Evolutionary conservation across 768 basidiomycete genomes (phyloP), one percentile per base, ranked within the genome.

Genomic region (Pleurotus giganteus): DNA sequence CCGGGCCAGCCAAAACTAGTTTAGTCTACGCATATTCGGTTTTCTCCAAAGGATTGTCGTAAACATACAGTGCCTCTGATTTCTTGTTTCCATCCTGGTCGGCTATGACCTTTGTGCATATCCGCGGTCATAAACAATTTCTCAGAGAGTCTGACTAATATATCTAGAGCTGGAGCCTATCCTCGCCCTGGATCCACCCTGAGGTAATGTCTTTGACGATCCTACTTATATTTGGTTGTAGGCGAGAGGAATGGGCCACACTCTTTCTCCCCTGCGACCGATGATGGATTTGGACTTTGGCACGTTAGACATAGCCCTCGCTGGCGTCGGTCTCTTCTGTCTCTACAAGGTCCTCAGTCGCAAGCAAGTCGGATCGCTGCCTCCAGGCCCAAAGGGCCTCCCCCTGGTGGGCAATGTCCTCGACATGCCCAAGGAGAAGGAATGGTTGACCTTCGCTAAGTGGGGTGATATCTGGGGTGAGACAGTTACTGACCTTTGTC

Each of bases 391-490:
- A 0, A 57, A 47, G 13, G 68, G 66, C 13, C 66, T 73, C 45
- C 74, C 76, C 11, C 21, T 76, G 9, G 42, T 76, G 2, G 76
- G 72, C 1, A 77, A 69, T 53, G 46, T 73, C 8, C 58, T 69
- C 17, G 63, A 69, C 29, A 57, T 75, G 53, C 65, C 72, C 2
- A 19, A 19, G 1, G 56, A 59, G 6, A 57, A 62, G 28, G 51
- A 47, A 4, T 74, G 69, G 68, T 29, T 66, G 27, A 61, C 52
- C 12, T 73, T 71, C 52, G 47, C 69, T 2, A 60, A 70, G 4
- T 62, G 73, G 62, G 64, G 68, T 0, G 60, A 63, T 42, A 62
- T 60, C 57, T 77, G 71, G 47, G 74, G 74, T 65, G 36, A 17
- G 63, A 6, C 1, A 9, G 15, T 23, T 2, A 27, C 9, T 13